These are phyloP conservation scores for Tylopilus rubrobrunneus DNA, from an alignment of 768 basidiomycete genomes.

Conservation along the genomic window DNA sequence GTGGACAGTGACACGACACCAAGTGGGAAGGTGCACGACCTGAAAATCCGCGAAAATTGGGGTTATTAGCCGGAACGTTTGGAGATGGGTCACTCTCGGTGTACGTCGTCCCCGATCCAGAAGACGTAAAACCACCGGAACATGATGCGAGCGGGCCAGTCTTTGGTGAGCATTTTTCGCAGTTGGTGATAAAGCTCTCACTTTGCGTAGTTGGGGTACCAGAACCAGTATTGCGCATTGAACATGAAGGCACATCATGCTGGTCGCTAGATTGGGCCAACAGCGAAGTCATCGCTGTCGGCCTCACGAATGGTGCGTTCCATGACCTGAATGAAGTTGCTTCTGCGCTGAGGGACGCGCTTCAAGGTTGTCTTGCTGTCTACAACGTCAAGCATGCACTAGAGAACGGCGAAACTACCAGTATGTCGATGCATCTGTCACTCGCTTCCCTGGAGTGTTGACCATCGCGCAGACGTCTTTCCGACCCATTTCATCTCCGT, in stretches of 20 bases:
- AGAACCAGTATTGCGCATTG: conserved; percentile 66
- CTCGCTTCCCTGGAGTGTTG: not conserved
- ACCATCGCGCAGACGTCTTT: conserved; percentile 34
- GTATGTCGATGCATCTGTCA: conserved; percentile 22
- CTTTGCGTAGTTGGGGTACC: conserved; percentile 47
- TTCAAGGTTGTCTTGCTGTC: conserved; percentile 50
- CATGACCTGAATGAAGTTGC: not conserved
- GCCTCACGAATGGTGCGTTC: conserved; percentile 72
- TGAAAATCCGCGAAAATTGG: conserved; percentile 54
- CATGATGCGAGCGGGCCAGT: conserved; percentile 36
- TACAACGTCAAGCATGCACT: conserved; percentile 50
- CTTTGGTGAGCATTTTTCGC: conserved; percentile 41
- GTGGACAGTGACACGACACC: not conserved
- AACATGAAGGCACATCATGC: conserved; percentile 71
- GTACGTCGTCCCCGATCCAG: conserved; percentile 77
- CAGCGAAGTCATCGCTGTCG: conserved; percentile 76
- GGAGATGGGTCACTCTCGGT: conserved; percentile 83
- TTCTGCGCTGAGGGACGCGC: conserved; percentile 1
- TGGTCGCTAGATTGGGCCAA: conserved; percentile 90
- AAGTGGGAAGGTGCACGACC: conserved; percentile 25
- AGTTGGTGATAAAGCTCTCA: not conserved
- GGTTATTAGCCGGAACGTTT: conserved; percentile 80
- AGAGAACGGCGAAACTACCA: conserved; percentile 25
- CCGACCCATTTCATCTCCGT: conserved; percentile 70
- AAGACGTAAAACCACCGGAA: conserved; percentile 36